These are phyloP conservation scores for Malus domestica DNA, from an alignment of 306 rosid genomes.

Conservation along the genomic window DNA sequence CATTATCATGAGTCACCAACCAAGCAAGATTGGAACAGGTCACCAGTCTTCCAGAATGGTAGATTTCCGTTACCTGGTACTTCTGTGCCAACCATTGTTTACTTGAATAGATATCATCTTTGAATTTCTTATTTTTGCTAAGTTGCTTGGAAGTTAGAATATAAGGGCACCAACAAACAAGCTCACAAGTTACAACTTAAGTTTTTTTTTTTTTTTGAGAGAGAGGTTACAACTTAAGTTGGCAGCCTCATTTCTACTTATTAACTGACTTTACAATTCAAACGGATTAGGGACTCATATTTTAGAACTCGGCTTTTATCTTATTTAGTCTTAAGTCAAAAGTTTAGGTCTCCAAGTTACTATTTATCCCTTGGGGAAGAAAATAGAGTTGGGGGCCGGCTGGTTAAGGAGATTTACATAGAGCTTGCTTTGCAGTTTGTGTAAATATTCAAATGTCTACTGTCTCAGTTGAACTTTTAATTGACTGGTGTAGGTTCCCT, in stretches of 20 bases:
- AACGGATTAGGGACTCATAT: background rate
- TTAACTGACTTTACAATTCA: background rate
- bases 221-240: background rate
- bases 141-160: background rate
- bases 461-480: background rate
- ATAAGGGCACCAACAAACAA: background rate
- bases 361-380: no score
- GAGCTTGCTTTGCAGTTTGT: background rate
- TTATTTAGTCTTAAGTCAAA: background rate
- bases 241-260: background rate
- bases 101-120: background rate
- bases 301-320: background rate
- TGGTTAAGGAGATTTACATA: background rate
- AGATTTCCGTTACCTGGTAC: background rate
- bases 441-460: background rate
- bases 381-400: background rate
- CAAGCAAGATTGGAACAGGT: background rate
- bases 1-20: background rate
- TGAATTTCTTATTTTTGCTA: background rate
- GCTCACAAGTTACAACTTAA: background rate
- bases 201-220: background rate
- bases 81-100: background rate
- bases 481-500: constrained; percentile 59
- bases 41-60: background rate
- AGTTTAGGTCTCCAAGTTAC: background rate